Evolutionary conservation across 805 yeast genomes (phyloP), one percentile per base, ranked within the genome.

Genomic region (Schwanniomyces polymorphus): DNA sequence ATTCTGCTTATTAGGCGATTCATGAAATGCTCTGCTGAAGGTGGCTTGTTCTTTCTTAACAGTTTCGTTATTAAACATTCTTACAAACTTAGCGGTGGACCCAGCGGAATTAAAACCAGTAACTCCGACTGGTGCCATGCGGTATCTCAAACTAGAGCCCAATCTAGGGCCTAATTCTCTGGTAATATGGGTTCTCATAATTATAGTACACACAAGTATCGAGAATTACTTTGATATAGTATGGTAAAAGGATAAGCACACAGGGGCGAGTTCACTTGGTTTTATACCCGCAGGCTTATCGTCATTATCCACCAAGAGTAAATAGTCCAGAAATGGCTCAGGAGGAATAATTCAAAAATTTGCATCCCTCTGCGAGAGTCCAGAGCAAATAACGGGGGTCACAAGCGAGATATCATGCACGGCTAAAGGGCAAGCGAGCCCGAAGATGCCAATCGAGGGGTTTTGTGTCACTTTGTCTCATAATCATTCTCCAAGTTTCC

Each of bases 1-100:
- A 43, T 43, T 54, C 38, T 52, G 59, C 38, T 59, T 60, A 48
- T 57, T 58, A 12, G 61, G 59, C 9, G 63, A 49, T 16, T 52
- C 60, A 28, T 58, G 61, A 52, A 60, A 59, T 44, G 50, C 47
- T 42, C 26, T 11, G 35, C 35, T 31, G 35, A 31, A 31, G 18
- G 35, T 14, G 21, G 35, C 14, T 31, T 31, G 35, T 3, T 31
- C 35, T 31, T 21, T 31, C 21, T 31, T 31, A 31, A 18, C 21
- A 12, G 10, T 4, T 14, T 31, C 35, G 11, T 16, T 31, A 31
- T 31, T 31, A 31, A 31, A 31, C 35, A 31, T 31, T 31, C 35
- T 31, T 31, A 31, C 35, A 16, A 31, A 31, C 8, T 16, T 31
- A 14, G 35, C 35, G 21, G 35, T 14, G 35, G 2, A 14, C 3